Evolutionary conservation across 441 rosid genomes (phyloP).

Genomic region (Jatropha multifida): DNA sequence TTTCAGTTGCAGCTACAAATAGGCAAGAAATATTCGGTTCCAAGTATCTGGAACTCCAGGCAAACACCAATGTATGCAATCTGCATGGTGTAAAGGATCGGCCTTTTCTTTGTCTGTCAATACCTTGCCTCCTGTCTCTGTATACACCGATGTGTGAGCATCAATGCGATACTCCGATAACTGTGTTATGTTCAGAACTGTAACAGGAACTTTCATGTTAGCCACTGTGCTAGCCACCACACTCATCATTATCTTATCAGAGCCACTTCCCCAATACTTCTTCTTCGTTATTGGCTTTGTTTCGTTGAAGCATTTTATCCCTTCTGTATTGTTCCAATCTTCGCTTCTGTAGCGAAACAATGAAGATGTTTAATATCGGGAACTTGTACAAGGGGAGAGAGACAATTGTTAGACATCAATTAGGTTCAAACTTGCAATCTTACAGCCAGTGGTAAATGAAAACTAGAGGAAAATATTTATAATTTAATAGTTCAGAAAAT

Average conservation of each 20-base stretch:
- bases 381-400: too few species aligned
- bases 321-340: slow-evolving; percentile 71
- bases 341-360: slow-evolving; percentile 40
- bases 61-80: slow-evolving; percentile 94
- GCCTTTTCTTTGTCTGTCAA: slow-evolving; percentile 64
- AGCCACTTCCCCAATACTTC: slow-evolving; percentile 73
- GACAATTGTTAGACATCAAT: too few species aligned
- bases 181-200: slow-evolving; percentile 72
- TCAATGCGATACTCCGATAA: slow-evolving; percentile 83
- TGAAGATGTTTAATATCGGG: neutral
- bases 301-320: slow-evolving; percentile 78
- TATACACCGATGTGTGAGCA: slow-evolving; percentile 73
- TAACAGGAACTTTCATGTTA: slow-evolving; percentile 74
- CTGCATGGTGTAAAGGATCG: slow-evolving; percentile 65
- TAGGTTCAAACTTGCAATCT: too few species aligned
- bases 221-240: slow-evolving; percentile 46
- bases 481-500: too few species aligned
- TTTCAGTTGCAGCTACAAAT: slow-evolving; percentile 32
- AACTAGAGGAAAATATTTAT: too few species aligned
- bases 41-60: slow-evolving; percentile 93
- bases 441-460: too few species aligned
- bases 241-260: slow-evolving; percentile 67
- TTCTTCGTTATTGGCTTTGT: slow-evolving; percentile 69
- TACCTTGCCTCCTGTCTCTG: slow-evolving; percentile 71
- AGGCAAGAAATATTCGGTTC: slow-evolving; percentile 74